Conservation (phyloP, 2,329 filamentous ascomycete species). For the Macrophomina tecta region DNA sequence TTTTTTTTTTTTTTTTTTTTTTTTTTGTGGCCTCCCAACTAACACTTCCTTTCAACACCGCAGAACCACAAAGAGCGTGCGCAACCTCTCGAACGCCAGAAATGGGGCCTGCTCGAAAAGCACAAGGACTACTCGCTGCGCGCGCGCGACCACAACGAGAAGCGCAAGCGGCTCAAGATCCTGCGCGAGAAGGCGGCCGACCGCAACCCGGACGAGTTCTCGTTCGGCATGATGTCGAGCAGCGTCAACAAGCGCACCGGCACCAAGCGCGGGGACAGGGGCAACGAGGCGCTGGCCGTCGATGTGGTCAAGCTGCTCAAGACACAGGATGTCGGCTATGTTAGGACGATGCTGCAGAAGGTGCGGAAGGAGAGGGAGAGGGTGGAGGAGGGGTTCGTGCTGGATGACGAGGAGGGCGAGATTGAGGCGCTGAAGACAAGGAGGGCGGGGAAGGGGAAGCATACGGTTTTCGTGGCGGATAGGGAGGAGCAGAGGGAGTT, state of each 20-base stretch:
- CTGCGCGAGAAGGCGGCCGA: constrained; percentile 65
- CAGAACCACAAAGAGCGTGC: constrained; percentile 90
- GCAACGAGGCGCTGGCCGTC: constrained; percentile 55
- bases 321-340: constrained; percentile 68
- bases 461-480: constrained; percentile 49
- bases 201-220: constrained; percentile 70
- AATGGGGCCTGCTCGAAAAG: constrained; percentile 93
- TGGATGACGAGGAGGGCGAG: constrained; percentile 51
- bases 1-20: neutral
- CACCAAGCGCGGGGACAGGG: constrained; percentile 49
- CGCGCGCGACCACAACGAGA: constrained; percentile 67
- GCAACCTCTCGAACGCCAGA: constrained; percentile 80
- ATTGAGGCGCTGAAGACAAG: constrained; percentile 48
- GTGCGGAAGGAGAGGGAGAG: constrained; percentile 60
- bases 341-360: constrained; percentile 64
- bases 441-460: constrained; percentile 33
- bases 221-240: constrained; percentile 67
- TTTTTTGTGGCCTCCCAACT: neutral
- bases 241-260: constrained; percentile 54
- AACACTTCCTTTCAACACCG: constrained; percentile 46
- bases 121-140: constrained; percentile 80
- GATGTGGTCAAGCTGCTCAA: constrained; percentile 69
- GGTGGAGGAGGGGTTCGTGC: constrained; percentile 47
- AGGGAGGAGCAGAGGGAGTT: constrained; percentile 51
- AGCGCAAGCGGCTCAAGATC: constrained; percentile 64